These are phyloP conservation scores for Sugiyamaella neomexicana DNA, from an alignment of 1,139 yeast genomes.

Conservation along the genomic window DNA sequence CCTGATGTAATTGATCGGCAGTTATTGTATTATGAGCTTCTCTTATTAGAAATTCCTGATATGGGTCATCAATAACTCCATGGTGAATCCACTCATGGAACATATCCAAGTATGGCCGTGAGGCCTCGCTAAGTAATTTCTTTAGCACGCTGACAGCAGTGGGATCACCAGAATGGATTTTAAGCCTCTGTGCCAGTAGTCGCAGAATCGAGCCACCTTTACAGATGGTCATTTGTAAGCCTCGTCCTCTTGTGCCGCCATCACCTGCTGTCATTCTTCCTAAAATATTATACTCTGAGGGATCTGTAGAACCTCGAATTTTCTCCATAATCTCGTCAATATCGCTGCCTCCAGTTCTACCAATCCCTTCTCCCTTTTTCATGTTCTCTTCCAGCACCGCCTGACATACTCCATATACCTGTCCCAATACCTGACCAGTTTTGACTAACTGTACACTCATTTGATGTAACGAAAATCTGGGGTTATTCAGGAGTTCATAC, in stretches of 20 bases:
- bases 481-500: constrained; percentile 50
- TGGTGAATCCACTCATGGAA: constrained; percentile 73
- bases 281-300: constrained; percentile 14
- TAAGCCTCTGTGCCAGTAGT: constrained; percentile 59
- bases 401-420: constrained; percentile 57
- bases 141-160: constrained; percentile 54
- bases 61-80: constrained; percentile 78
- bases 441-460: constrained; percentile 47
- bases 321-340: constrained; percentile 38
- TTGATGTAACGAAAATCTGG: constrained; percentile 49
- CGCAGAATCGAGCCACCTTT: constrained; percentile 45
- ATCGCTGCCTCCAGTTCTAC: constrained; percentile 27
- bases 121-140: constrained; percentile 56
- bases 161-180: constrained; percentile 65
- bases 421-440: constrained; percentile 48
- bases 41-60: constrained; percentile 77
- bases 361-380: constrained; percentile 30
- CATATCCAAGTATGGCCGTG: constrained; percentile 65
- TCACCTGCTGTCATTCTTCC: neutral
- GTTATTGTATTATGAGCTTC: constrained; percentile 39
- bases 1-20: constrained; percentile 49
- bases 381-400: constrained; percentile 45
- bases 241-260: constrained; percentile 10
- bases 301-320: constrained; percentile 22
- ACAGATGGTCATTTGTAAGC: constrained; percentile 26